Percentiles rank a stretch among this genome's conserved stretches.
These are phyloP conservation scores for Codiaeum variegatum DNA, from an alignment of 441 rosid species.

Conservation along the genomic window DNA sequence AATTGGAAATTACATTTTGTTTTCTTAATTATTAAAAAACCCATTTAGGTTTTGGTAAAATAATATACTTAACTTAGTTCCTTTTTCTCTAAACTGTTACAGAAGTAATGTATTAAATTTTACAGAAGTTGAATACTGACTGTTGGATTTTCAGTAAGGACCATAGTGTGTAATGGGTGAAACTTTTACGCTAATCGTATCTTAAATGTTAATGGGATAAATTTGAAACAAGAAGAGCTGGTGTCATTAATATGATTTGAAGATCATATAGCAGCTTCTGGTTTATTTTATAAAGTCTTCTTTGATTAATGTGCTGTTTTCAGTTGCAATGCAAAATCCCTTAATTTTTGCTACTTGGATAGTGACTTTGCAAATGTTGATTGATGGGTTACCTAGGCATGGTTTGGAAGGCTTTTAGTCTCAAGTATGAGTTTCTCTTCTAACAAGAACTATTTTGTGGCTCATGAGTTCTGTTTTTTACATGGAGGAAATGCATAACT, in stretches of 20 bases:
- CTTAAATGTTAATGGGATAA: not conserved
- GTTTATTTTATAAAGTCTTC: not conserved
- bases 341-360: not conserved
- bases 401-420: not conserved
- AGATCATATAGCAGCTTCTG: not conserved
- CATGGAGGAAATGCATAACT: not conserved
- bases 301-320: not conserved
- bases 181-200: not conserved
- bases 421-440: not conserved
- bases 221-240: not conserved
- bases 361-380: not conserved
- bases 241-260: not conserved
- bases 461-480: not conserved
- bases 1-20: conserved; percentile 4
- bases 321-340: not conserved
- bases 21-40: not conserved
- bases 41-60: not conserved
- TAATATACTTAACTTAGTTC: not conserved
- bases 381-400: not conserved
- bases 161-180: too few relatives aligned
- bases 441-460: not conserved
- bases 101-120: not conserved
- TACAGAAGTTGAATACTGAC: not conserved
- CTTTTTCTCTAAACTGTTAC: not conserved
- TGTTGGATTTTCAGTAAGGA: not conserved